phyloP scores from a whole-genome alignment of 257 asterid species.

The Fraxinus excelsior region DNA sequence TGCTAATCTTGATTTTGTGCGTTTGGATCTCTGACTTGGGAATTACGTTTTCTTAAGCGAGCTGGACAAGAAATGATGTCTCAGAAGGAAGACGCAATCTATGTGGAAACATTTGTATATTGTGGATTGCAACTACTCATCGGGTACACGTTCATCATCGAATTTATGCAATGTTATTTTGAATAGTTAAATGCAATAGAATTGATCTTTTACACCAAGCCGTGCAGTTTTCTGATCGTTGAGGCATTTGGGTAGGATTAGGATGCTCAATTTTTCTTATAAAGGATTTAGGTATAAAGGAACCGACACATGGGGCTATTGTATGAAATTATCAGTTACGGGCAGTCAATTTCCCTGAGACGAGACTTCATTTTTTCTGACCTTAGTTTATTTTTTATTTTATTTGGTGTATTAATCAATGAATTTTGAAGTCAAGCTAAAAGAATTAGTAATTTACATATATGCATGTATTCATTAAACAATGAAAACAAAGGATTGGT shows the following conservation, averaged over 20 bases:
- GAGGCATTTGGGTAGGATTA: not conserved
- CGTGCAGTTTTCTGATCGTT: not conserved
- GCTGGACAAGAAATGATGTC: too few species aligned
- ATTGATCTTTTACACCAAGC: not conserved
- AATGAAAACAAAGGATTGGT: not conserved
- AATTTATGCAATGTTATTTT: not conserved
- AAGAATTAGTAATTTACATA: not conserved
- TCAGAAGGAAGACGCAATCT: not conserved
- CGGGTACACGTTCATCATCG: not conserved
- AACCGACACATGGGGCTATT: too few species aligned
- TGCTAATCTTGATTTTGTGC: not conserved
- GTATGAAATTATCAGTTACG: too few species aligned
- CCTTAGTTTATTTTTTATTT: too few species aligned
- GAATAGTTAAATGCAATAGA: not conserved
- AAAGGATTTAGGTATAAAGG: not conserved
- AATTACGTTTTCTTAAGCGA: not conserved
- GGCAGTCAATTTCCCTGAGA: too few species aligned
- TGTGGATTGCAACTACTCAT: not conserved
- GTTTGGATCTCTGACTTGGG: not conserved
- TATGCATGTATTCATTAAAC: not conserved
- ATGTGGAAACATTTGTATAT: not conserved
- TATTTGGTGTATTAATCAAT: too few species aligned
- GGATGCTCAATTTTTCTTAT: not conserved
- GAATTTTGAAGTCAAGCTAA: not conserved
- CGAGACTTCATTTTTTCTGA: too few species aligned